Evolutionary conservation across 805 yeast genomes (phyloP).

Genomic region (Peterozyma toletana): DNA sequence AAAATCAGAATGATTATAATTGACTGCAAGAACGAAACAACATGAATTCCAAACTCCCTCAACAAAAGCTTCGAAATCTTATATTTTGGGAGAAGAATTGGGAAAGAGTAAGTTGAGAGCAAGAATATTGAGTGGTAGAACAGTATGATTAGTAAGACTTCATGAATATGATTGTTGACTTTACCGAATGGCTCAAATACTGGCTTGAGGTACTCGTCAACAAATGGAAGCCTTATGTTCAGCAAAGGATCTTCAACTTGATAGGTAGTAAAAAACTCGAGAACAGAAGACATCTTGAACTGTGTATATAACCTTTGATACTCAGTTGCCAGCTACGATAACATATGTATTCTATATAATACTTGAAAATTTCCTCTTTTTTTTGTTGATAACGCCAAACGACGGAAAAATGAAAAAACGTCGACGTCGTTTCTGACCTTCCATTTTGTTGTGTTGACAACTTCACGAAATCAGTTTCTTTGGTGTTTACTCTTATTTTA

Average conservation of each 20-base stretch:
- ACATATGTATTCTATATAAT: too few relatives aligned
- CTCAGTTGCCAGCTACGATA: too few relatives aligned
- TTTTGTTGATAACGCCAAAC: too few relatives aligned
- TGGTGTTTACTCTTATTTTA: too few relatives aligned
- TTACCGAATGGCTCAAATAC: constrained; percentile 5
- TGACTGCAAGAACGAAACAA: constrained; percentile 26
- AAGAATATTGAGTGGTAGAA: constrained; percentile 21
- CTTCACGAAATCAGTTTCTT: too few relatives aligned
- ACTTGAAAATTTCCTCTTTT: too few relatives aligned
- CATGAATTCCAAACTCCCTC: constrained; percentile 24
- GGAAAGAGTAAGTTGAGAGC: constrained; percentile 14
- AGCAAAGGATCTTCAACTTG: constrained; percentile 19
- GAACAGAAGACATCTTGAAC: too few relatives aligned
- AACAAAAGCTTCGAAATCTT: constrained; percentile 16
- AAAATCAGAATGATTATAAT: constrained; percentile 20
- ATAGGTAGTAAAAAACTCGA: neutral
- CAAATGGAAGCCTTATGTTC: constrained; percentile 16
- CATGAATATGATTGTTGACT: constrained; percentile 23
- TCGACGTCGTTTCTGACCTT: too few relatives aligned
- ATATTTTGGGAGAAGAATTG: constrained; percentile 13
- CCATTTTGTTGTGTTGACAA: too few relatives aligned
- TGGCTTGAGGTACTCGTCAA: constrained; percentile 15
- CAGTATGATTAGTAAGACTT: constrained; percentile 18
- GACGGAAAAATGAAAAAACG: too few relatives aligned
- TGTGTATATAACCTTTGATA: too few relatives aligned